Evolutionary conservation across 164 flowering plant genomes (phyloP).

Genomic region (Tetrastigma voinierianum): DNA sequence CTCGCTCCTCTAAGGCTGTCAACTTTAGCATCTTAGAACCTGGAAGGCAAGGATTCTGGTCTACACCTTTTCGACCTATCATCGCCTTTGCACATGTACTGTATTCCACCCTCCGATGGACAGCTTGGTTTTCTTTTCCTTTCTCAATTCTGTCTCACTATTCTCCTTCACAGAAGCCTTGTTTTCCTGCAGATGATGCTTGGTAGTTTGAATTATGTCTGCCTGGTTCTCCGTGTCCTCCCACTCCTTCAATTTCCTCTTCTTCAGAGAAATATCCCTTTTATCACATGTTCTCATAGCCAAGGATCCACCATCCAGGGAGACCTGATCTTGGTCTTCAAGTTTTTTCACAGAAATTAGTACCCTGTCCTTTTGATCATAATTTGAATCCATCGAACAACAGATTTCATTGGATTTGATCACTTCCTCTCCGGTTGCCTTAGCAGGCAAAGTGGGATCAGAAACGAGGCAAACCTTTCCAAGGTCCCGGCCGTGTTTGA

Average conservation of each 20-base stretch:
- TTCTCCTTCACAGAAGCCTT: slow-evolving; percentile 23
- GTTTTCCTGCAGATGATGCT: slow-evolving; percentile 12
- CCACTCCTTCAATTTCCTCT: slow-evolving; percentile 54
- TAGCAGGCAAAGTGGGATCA: slow-evolving; percentile 13
- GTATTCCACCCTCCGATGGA: slow-evolving; percentile 30
- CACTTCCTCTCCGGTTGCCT: slow-evolving; percentile 14
- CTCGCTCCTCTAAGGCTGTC: slow-evolving; percentile 22
- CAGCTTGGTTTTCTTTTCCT: slow-evolving; percentile 35
- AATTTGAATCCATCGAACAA: slow-evolving; percentile 24
- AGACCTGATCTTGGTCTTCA: slow-evolving; percentile 21
- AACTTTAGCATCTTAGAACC: slow-evolving; percentile 19
- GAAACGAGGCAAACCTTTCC: slow-evolving; percentile 18
- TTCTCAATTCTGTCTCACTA: slow-evolving; percentile 26
- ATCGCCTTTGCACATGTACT: slow-evolving; percentile 23
- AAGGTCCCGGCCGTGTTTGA: slow-evolving; percentile 10
- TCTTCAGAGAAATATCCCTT: slow-evolving; percentile 33
- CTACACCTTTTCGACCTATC: slow-evolving; percentile 25
- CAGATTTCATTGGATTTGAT: slow-evolving; percentile 22
- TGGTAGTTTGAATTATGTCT: slow-evolving; percentile 15
- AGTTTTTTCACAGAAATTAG: slow-evolving; percentile 30
- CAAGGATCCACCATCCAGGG: slow-evolving; percentile 28
- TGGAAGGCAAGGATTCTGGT: slow-evolving; percentile 15
- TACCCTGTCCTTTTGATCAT: slow-evolving; percentile 20
- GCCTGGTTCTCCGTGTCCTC: slow-evolving; percentile 23
- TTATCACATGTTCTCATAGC: slow-evolving; percentile 20